Evolutionary conservation across 2,329 filamentous ascomycete species (phyloP), one percentile per base, ranked within the genome.

Genomic region (Triangularia verruculosa): DNA sequence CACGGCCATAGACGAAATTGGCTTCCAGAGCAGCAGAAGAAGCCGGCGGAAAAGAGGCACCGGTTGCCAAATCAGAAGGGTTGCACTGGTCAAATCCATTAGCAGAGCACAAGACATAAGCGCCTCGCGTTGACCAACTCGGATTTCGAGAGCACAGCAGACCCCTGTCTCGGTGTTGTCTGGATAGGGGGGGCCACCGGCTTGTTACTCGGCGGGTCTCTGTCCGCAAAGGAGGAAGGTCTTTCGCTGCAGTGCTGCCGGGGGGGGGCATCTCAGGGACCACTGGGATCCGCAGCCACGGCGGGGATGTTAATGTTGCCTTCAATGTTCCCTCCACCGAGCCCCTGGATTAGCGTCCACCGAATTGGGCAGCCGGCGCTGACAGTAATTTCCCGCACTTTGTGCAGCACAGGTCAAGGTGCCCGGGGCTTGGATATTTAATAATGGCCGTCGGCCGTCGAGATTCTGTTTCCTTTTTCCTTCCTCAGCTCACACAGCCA

Each of bases 401-500:
- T 55, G 20, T 63, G 65, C 57, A 30, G 59, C 32, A 17, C 57
- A 58, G 39, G 52, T 47, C 11, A 55, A 52, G 51, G 59, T 55
- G 25, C 12, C 52, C 32, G 34, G 59, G 57, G 54, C 59, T n/a
- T 62, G 61, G 51, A 66, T 76, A 76, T 76, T 76, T 77, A 76
- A 76, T 66, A 70, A 66, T 68, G 69, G 59, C 65, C 20, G 56
- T 28, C 63, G 59, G 61, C 66, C 61, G 57, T 62, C 65, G 64
- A 62, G 57, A 60, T 43, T 59, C 27, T 55, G 47, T 61, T 61
- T 69, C 60, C 64, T 67, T 68, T 66, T 65, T 73, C 66, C 68
- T 66, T 75, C 74, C 61, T 68, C 74, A 76, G 74, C 75, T 72
- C 67, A 73, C 61, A 64, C 72, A 74, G 70, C 71, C 72, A 74